These are phyloP conservation scores for Thinopyrum elongatum DNA, from an alignment of 176 grass and related monocot genomes.

Conservation along the genomic window DNA sequence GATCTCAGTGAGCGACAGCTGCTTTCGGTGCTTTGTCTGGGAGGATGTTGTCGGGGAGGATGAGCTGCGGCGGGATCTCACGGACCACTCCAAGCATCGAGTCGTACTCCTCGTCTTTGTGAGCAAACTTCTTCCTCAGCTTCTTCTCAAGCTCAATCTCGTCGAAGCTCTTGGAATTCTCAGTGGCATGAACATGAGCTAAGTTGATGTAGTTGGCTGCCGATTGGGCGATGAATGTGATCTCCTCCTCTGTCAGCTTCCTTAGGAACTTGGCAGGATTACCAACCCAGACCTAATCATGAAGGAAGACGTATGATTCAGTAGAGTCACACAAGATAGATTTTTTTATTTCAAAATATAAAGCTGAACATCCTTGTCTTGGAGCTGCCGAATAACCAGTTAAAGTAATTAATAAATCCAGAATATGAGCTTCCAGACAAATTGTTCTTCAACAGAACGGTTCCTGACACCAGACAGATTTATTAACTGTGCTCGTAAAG, in stretches of 20 bases:
- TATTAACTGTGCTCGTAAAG: not conserved
- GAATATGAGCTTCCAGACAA: not conserved
- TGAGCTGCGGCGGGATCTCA: conserved; percentile 67
- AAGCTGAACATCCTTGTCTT: not conserved
- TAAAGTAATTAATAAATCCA: not conserved
- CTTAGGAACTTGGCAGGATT: conserved; percentile 96
- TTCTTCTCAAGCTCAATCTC: conserved; percentile 93
- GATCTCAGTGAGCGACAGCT: conserved; percentile 42
- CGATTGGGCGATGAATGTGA: conserved; percentile 71
- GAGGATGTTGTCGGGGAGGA: conserved; percentile 81
- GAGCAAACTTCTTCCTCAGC: conserved; percentile 80
- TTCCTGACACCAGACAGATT: not conserved
- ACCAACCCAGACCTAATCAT: conserved; percentile 84
- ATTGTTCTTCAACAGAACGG: not conserved
- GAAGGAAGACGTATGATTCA: not conserved
- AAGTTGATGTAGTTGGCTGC: conserved; percentile 83
- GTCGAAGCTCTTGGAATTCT: conserved; percentile 81
- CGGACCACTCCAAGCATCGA: conserved; percentile 87
- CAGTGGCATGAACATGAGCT: conserved; percentile 87
- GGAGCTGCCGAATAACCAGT: not conserved
- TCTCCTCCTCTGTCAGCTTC: conserved; percentile 95
- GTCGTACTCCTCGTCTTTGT: conserved; percentile 80
- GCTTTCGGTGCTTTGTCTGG: conserved; percentile 57
- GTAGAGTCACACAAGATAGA: not conserved
- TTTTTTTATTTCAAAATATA: not conserved